Conservation (phyloP, 345 rosid genomes). For the Arabidopsis arenosa region DNA sequence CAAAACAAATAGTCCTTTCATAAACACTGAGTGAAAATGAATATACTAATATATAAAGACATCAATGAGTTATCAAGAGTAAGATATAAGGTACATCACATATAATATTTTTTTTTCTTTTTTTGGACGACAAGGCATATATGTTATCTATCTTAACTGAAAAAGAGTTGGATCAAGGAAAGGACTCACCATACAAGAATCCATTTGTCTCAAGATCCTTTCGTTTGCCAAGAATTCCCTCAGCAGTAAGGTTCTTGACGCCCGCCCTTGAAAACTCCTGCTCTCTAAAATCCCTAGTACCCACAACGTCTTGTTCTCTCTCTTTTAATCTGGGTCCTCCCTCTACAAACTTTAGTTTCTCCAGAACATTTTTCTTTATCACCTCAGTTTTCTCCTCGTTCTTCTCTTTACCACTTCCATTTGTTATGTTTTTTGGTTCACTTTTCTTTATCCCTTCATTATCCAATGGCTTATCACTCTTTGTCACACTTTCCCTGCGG, state of each 20-base stretch:
- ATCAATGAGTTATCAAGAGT: constrained; percentile 16
- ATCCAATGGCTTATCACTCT: constrained; percentile 46
- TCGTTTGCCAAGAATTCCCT: constrained; percentile 60
- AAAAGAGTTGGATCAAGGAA: constrained; percentile 8
- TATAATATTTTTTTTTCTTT: neutral
- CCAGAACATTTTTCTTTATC: constrained; percentile 44
- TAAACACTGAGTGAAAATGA: neutral
- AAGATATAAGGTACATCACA: neutral
- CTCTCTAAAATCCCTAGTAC: constrained; percentile 19
- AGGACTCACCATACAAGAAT: constrained; percentile 66
- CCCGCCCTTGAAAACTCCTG: constrained; percentile 19
- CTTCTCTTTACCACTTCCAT: constrained; percentile 48
- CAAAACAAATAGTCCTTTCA: neutral
- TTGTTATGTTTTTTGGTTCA: constrained; percentile 49
- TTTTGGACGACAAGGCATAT: too few relatives aligned
- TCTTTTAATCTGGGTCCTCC: constrained; percentile 41
- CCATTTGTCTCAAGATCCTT: constrained; percentile 68
- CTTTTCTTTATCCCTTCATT: constrained; percentile 49
- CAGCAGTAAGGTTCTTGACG: constrained; percentile 29
- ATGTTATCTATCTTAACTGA: neutral
- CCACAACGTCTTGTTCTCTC: constrained; percentile 22
- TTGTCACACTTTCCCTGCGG: constrained; percentile 42
- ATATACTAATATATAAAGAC: neutral
- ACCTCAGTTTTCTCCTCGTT: constrained; percentile 50
- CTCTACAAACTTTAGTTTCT: constrained; percentile 46